phyloP scores from a whole-genome alignment of 495 filamentous ascomycete species.

The Penicillium chermesinum region DNA sequence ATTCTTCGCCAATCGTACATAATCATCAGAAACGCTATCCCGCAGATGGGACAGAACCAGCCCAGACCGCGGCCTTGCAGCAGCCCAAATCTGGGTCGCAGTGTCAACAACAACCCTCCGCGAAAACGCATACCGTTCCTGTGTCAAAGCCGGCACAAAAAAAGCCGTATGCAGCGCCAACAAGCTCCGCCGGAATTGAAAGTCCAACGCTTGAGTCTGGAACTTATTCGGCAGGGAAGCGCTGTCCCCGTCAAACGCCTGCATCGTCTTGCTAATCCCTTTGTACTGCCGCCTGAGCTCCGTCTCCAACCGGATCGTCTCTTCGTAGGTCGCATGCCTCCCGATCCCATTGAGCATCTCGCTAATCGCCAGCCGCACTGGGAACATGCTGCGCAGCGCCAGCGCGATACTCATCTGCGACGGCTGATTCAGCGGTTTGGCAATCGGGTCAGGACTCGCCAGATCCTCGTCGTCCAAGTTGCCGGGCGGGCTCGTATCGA shows the following conservation, averaged over 20 bases:
- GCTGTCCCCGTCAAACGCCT: slow-evolving; percentile 19
- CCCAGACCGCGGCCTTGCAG: slow-evolving; percentile 26
- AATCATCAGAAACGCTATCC: slow-evolving; percentile 19
- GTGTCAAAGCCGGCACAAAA: slow-evolving; percentile 27
- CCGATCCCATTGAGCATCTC: slow-evolving; percentile 44
- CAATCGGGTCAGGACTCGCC: slow-evolving; percentile 19
- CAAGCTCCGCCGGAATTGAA: slow-evolving; percentile 43
- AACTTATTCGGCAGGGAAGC: slow-evolving; percentile 27
- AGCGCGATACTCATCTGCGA: slow-evolving; percentile 43
- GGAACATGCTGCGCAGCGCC: slow-evolving; percentile 41
- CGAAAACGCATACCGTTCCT: slow-evolving; percentile 46
- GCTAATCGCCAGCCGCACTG: slow-evolving; percentile 41
- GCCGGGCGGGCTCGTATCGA: slow-evolving; percentile 48
- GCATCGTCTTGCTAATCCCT: slow-evolving; percentile 29
- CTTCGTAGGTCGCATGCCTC: slow-evolving; percentile 30
- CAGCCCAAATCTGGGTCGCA: slow-evolving; percentile 45
- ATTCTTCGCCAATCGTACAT: slow-evolving; percentile 37
- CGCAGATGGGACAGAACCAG: slow-evolving; percentile 9
- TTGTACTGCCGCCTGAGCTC: slow-evolving; percentile 33
- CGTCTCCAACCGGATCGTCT: slow-evolving; percentile 32
- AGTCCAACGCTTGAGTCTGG: slow-evolving; percentile 34
- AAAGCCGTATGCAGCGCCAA: slow-evolving; percentile 48
- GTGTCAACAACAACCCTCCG: slow-evolving; percentile 43
- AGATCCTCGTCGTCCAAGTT: slow-evolving; percentile 44
- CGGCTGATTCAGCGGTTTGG: slow-evolving; percentile 32